Evolutionary conservation across 2,329 filamentous ascomycete genomes (phyloP).

Genomic region (Aaosphaeria arxii): DNA sequence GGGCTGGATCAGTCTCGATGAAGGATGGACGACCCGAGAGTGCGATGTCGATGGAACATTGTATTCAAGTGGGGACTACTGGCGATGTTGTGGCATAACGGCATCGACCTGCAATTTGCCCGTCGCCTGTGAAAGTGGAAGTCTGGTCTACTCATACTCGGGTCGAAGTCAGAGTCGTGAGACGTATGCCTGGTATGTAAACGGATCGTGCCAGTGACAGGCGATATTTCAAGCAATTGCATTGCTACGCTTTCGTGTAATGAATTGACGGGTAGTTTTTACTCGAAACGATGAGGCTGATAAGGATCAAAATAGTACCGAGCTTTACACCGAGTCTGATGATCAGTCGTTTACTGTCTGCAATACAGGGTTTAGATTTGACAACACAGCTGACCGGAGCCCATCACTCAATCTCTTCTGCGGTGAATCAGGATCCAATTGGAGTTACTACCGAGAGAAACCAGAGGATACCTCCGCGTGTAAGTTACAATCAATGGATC

Average conservation of each 20-base stretch:
- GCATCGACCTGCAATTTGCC: constrained; percentile 17
- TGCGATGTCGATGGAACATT: constrained; percentile 19
- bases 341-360: constrained; percentile 17
- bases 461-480: constrained; percentile 9
- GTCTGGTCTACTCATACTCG: constrained; percentile 14
- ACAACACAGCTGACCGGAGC: constrained; percentile 17
- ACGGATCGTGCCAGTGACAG: background rate
- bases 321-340: constrained; percentile 10
- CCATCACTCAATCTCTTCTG: constrained; percentile 24
- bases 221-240: background rate
- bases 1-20: constrained; percentile 16
- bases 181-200: constrained; percentile 10
- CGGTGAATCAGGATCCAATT: constrained; percentile 16
- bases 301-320: constrained; percentile 7
- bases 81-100: constrained; percentile 21
- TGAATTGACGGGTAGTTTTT: constrained; percentile 1
- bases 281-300: too few species aligned
- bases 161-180: constrained; percentile 3
- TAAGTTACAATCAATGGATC: background rate
- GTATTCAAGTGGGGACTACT: constrained; percentile 14
- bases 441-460: constrained; percentile 19
- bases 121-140: constrained; percentile 18
- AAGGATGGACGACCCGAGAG: constrained; percentile 10
- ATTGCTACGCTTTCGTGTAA: background rate
- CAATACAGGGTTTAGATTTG: constrained; percentile 22